phyloP scores from a whole-genome alignment of 495 filamentous ascomycete species.

The Pseudevernia furfuracea region DNA sequence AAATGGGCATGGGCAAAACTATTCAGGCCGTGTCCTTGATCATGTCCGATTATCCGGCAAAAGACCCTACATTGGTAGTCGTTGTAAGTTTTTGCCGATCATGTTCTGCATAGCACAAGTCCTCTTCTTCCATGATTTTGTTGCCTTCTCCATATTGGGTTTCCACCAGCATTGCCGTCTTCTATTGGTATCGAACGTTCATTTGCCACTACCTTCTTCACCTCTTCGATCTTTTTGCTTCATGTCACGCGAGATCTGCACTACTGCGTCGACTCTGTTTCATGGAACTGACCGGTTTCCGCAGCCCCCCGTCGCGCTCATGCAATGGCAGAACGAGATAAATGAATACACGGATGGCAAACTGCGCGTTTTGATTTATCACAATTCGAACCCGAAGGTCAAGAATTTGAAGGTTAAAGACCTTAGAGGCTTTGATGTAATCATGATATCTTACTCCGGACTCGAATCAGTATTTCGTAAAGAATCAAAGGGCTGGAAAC shows the following conservation, averaged over 20 bases:
- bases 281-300: neutral
- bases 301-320: constrained; percentile 78
- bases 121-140: neutral
- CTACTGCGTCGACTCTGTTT: neutral
- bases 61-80: constrained; percentile 74
- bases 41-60: constrained; percentile 90
- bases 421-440: constrained; percentile 75
- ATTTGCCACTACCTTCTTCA: neutral
- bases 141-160: neutral
- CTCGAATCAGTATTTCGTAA: constrained; percentile 87
- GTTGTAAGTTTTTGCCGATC: constrained; percentile 34
- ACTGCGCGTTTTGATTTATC: constrained; percentile 80
- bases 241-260: neutral
- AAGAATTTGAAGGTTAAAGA: constrained; percentile 67
- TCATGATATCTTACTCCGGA: constrained; percentile 94
- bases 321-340: constrained; percentile 96
- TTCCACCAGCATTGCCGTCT: neutral
- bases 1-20: constrained; percentile 98
- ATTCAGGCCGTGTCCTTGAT: constrained; percentile 95
- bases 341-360: constrained; percentile 82
- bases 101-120: neutral
- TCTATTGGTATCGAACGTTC: neutral
- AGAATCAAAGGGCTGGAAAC: constrained; percentile 82
- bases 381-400: constrained; percentile 74
- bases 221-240: neutral